A percentile compares a stretch with the other conserved stretches of the same genome.
Conservation (phyloP, 768 basidiomycete genomes). For the Russula abietina region DNA sequence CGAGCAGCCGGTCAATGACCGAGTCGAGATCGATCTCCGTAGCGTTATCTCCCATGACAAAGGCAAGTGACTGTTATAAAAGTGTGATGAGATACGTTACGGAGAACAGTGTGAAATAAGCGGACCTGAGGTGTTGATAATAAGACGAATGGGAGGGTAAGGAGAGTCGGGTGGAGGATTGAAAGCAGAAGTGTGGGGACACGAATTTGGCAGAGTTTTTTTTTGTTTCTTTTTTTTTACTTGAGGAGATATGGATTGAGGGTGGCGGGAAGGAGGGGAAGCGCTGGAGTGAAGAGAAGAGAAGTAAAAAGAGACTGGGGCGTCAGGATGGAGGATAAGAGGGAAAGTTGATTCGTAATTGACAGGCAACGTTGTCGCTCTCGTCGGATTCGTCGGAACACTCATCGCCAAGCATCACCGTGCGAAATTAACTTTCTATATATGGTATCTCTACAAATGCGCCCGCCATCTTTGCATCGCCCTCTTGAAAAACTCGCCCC, state of each 20-base stretch:
- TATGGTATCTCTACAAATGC: neutral
- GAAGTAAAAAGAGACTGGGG: conserved; percentile 1
- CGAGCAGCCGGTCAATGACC: conserved; percentile 95
- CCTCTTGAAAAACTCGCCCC: conserved; percentile 45
- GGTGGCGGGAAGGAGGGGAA: neutral
- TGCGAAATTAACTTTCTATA: conserved; percentile 13
- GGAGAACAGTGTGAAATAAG: neutral
- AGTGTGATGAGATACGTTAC: neutral
- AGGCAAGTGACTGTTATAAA: neutral
- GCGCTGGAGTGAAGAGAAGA: neutral
- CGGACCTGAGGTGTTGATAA: conserved; percentile 2
- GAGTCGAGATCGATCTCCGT: conserved; percentile 99
- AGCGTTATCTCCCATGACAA: conserved; percentile 64
- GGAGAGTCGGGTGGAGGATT: conserved; percentile 14
- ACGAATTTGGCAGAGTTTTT: conserved; percentile 5
- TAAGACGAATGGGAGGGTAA: conserved; percentile 17
- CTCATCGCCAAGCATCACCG: conserved; percentile 16
- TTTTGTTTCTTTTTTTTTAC: conserved; percentile 1
- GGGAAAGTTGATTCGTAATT: conserved; percentile 11
- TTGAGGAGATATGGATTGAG: neutral
- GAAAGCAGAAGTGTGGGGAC: conserved; percentile 9
- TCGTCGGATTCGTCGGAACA: conserved; percentile 13
- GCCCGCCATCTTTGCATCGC: neutral
- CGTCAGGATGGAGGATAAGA: neutral
- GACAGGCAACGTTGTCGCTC: conserved; percentile 21